Conservation (phyloP, 352 stramenopile genomes). For the Pythium myriotylum region DNA sequence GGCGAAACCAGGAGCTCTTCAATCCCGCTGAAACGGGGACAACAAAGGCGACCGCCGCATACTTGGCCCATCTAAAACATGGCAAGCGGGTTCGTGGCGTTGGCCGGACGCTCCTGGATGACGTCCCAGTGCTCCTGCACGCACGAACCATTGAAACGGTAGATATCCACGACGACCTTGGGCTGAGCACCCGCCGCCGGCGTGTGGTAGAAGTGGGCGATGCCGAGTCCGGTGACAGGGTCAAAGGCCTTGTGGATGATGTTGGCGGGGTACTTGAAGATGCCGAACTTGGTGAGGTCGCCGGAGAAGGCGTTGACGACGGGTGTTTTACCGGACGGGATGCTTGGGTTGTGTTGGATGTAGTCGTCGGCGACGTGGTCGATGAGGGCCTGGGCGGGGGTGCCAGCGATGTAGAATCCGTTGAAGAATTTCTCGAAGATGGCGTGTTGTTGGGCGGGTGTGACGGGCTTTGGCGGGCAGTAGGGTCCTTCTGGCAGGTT, state of each 20-base stretch:
- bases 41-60: too few species aligned
- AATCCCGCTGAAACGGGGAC: too few species aligned
- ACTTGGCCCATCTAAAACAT: too few species aligned
- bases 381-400: not conserved
- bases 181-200: not conserved
- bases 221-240: not conserved
- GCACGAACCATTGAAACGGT: not conserved
- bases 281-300: not conserved
- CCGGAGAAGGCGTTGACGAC: not conserved
- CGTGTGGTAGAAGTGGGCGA: not conserved
- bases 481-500: not conserved
- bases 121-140: slow-evolving; percentile 4
- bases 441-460: not conserved
- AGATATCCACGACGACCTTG: too few species aligned
- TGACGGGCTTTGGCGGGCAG: not conserved
- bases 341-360: slow-evolving; percentile 6
- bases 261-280: not conserved
- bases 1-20: too few species aligned
- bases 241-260: not conserved
- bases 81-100: slow-evolving; percentile 3
- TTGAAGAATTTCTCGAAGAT: slow-evolving; percentile 3
- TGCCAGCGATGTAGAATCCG: not conserved
- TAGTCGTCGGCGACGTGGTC: slow-evolving; percentile 5
- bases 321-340: not conserved
- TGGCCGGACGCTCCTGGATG: not conserved